A percentile compares a stretch with the other conserved stretches of the same genome.
These are phyloP conservation scores for Solanum hybrid DNA, from an alignment of 305 asterid species.

Conservation along the genomic window DNA sequence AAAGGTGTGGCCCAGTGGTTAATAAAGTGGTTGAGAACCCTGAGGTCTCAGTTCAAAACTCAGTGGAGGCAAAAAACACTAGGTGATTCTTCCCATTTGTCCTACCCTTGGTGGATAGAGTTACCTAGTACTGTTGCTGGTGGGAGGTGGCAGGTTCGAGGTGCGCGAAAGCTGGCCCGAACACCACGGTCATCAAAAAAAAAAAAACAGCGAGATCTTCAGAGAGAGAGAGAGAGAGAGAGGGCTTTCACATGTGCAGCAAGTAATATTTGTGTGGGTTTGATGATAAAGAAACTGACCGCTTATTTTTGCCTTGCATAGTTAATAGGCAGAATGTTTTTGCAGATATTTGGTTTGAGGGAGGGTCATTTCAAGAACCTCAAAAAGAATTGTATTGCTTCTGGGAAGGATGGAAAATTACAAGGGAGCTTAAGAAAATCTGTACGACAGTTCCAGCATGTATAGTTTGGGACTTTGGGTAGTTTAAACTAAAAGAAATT, in stretches of 20 bases:
- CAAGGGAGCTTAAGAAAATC: neutral
- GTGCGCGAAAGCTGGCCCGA: neutral
- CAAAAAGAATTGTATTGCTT: neutral
- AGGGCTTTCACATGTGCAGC: neutral
- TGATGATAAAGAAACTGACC: neutral
- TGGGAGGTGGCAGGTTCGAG: neutral
- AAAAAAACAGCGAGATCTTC: neutral
- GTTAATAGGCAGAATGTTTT: neutral
- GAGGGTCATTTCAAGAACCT: neutral
- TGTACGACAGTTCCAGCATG: neutral
- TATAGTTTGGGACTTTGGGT: neutral
- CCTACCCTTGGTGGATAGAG: neutral
- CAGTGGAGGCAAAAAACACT: neutral
- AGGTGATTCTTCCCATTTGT: neutral
- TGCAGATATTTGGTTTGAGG: neutral
- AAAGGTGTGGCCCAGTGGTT: neutral
- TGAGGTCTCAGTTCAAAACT: neutral
- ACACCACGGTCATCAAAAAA: neutral
- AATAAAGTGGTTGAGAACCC: neutral
- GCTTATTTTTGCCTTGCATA: neutral
- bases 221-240: neutral
- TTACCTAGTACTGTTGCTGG: neutral
- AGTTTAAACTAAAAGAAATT: neutral
- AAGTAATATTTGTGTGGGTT: neutral
- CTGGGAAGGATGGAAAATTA: neutral